Evolutionary conservation across 768 basidiomycete species (phyloP).

Genomic region (Pulveroboletus ravenelii): DNA sequence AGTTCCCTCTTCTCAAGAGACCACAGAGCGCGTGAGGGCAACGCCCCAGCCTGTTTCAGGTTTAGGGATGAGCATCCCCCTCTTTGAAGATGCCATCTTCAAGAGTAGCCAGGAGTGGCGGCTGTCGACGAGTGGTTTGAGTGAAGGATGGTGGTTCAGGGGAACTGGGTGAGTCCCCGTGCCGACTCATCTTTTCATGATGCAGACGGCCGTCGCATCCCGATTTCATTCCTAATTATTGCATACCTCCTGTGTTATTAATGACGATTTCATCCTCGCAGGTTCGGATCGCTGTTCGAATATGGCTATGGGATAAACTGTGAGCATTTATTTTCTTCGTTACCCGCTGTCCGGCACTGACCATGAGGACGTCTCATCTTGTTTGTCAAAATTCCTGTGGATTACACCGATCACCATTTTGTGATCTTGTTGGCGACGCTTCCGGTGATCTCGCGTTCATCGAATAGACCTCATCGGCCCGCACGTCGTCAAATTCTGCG

Average conservation of each 20-base stretch:
- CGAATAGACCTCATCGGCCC: constrained; percentile 73
- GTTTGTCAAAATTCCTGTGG: neutral
- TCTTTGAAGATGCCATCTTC: constrained; percentile 81
- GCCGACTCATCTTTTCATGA: neutral
- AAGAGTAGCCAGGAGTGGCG: constrained; percentile 76
- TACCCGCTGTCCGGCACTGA: neutral
- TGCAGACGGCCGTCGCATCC: neutral
- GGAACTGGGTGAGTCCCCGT: constrained; percentile 66
- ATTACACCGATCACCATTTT: neutral
- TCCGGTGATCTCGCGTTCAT: neutral
- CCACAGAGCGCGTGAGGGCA: neutral
- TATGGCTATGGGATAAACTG: constrained; percentile 96
- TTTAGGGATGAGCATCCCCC: constrained; percentile 15
- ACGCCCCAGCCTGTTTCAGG: neutral
- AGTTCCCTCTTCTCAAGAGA: constrained; percentile 5
- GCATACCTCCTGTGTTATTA: neutral
- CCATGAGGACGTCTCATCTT: neutral
- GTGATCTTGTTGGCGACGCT: neutral
- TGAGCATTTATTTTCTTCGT: constrained; percentile 25
- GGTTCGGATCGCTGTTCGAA: constrained; percentile 74
- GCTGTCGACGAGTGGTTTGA: constrained; percentile 84
- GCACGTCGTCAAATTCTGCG: constrained; percentile 81
- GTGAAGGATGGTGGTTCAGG: constrained; percentile 78
- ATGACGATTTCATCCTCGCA: constrained; percentile 19
- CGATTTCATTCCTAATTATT: neutral